Evolutionary conservation across 164 flowering plant species (phyloP).

Genomic region (Berberis vulgaris): DNA sequence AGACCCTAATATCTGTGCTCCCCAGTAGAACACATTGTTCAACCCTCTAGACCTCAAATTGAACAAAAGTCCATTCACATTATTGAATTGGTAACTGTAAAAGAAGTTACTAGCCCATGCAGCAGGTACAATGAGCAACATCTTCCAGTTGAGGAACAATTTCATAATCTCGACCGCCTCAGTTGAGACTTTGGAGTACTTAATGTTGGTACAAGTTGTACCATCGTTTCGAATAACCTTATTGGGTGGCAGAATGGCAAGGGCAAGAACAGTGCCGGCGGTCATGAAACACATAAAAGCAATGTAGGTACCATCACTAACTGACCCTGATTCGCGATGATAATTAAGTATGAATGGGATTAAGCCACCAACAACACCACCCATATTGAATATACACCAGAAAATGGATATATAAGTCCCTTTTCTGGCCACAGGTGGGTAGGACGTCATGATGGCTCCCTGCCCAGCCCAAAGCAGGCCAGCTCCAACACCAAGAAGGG

Average conservation of each 20-base stretch:
- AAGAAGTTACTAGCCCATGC: conserved; percentile 93
- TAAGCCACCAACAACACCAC: conserved; percentile 90
- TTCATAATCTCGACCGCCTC: conserved; percentile 53
- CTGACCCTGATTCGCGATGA: too few species aligned
- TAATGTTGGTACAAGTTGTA: conserved; percentile 39
- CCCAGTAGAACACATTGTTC: conserved; percentile 69
- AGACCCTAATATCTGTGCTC: conserved; percentile 94
- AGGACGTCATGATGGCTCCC: too few species aligned
- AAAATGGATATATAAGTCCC: conserved; percentile 59
- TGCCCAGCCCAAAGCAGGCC: too few species aligned
- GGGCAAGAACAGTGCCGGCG: conserved; percentile 49
- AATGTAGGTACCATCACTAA: conserved; percentile 20
- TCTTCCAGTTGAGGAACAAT: conserved; percentile 77
- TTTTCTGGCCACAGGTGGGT: too few species aligned
- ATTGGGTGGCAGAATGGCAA: conserved; percentile 56
- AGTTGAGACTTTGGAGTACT: conserved; percentile 43
- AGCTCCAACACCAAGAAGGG: conserved; percentile 80
- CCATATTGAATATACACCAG: conserved; percentile 90
- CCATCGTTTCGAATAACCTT: conserved; percentile 70
- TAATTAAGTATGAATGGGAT: conserved; percentile 35
- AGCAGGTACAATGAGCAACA: conserved; percentile 71
- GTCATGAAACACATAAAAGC: conserved; percentile 83
- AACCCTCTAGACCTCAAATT: conserved; percentile 47
- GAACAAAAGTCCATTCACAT: conserved; percentile 63
- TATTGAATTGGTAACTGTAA: conserved; percentile 82